These are phyloP conservation scores for Funneliformis geosporum DNA, from an alignment of 192 early-diverging fungal species.

Conservation along the genomic window DNA sequence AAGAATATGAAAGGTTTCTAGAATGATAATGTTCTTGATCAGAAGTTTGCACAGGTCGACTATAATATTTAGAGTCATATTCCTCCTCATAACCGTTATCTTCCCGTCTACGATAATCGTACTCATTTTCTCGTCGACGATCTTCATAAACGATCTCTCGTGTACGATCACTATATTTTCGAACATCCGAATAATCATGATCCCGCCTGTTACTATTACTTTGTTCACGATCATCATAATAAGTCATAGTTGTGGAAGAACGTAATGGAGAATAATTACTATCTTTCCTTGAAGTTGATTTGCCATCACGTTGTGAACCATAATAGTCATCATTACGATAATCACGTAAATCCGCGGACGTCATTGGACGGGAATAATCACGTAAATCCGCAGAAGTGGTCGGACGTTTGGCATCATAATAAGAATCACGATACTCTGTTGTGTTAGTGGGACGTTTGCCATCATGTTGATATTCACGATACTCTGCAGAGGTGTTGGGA, in stretches of 20 bases:
- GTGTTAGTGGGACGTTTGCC: not conserved
- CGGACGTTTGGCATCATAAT: not conserved
- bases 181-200: not conserved
- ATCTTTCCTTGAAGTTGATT: not conserved
- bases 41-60: not conserved
- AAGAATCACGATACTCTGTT: not conserved
- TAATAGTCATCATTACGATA: not conserved
- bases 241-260: not conserved
- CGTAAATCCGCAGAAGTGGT: not conserved
- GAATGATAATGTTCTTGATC: slow-evolving; percentile 10
- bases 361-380: not conserved
- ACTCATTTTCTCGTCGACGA: not conserved
- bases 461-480: not conserved
- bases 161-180: not conserved
- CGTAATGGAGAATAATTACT: not conserved
- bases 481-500: not conserved
- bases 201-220: not conserved
- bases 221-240: not conserved
- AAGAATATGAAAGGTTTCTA: slow-evolving; percentile 22
- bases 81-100: not conserved
- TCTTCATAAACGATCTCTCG: slow-evolving; percentile 3
- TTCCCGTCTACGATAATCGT: not conserved
- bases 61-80: not conserved
- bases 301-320: not conserved
- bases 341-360: not conserved